phyloP scores from a whole-genome alignment of 2,329 filamentous ascomycete genomes.

The Phyllosticta ampelicida region DNA sequence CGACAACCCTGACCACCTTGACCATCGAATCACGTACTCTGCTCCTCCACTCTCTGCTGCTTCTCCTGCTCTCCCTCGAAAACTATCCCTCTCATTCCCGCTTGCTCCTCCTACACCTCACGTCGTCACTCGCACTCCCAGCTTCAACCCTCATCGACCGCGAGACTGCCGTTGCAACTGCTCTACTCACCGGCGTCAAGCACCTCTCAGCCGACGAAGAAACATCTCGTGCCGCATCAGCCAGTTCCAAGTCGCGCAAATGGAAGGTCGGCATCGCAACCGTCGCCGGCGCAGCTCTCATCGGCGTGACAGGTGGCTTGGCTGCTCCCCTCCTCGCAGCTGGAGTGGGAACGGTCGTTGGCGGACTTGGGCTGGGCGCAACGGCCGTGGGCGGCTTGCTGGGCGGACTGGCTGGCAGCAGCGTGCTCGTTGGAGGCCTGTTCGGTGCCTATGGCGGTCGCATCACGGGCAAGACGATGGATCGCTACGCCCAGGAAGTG shows the following conservation, averaged over 20 bases:
- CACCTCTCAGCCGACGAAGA: slow-evolving; percentile 69
- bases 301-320: slow-evolving; percentile 71
- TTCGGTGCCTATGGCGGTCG: slow-evolving; percentile 86
- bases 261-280: slow-evolving; percentile 81
- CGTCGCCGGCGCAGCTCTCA: slow-evolving; percentile 76
- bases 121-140: slow-evolving; percentile 60
- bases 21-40: slow-evolving; percentile 52
- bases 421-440: slow-evolving; percentile 67
- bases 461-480: slow-evolving; percentile 78
- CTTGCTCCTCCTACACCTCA: slow-evolving; percentile 57
- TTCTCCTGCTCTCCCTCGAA: slow-evolving; percentile 65
- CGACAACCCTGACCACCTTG: slow-evolving; percentile 42
- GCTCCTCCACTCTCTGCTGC: slow-evolving; percentile 59
- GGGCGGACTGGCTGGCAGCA: slow-evolving; percentile 68
- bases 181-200: slow-evolving; percentile 58
- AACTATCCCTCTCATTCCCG: slow-evolving; percentile 67
- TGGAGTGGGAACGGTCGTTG: slow-evolving; percentile 68
- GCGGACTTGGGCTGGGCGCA: slow-evolving; percentile 62
- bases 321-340: slow-evolving; percentile 67
- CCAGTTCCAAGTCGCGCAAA: slow-evolving; percentile 52
- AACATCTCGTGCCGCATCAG: slow-evolving; percentile 58
- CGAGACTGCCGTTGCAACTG: slow-evolving; percentile 64
- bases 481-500: slow-evolving; percentile 75
- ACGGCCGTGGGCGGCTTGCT: slow-evolving; percentile 68
- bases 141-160: slow-evolving; percentile 54